Evolutionary conservation across 2,329 filamentous ascomycete species (phyloP).

Genomic region (Cladosporium sp.): DNA sequence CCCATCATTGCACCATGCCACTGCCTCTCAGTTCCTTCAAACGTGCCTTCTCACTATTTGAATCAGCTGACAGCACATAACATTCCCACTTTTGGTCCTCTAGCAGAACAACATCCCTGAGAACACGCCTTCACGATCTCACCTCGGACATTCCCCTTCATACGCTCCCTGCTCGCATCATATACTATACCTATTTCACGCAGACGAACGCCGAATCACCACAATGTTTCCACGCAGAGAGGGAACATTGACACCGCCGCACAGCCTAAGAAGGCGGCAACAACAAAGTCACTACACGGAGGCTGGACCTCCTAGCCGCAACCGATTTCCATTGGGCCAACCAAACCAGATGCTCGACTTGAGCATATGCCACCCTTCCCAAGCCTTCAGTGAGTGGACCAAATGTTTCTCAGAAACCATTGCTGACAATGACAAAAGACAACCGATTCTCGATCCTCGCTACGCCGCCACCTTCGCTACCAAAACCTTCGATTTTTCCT

Average conservation of each 20-base stretch:
- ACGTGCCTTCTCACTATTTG: constrained; percentile 1
- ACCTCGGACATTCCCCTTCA: neutral
- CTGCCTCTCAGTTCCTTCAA: neutral
- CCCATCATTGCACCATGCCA: neutral
- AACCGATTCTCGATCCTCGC: constrained; percentile 28
- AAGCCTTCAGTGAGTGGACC: constrained; percentile 18
- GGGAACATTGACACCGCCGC: constrained; percentile 13
- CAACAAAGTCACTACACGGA: constrained; percentile 12
- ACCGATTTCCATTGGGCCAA: neutral
- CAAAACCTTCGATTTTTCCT: neutral
- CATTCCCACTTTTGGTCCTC: neutral
- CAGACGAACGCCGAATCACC: constrained; percentile 1
- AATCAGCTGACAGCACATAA: neutral
- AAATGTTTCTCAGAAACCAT: neutral
- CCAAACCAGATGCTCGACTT: constrained; percentile 19
- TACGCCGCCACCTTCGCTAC: constrained; percentile 9
- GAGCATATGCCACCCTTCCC: constrained; percentile 25
- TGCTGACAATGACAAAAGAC: constrained; percentile 12
- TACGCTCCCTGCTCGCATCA: constrained; percentile 1
- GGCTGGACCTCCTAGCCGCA: constrained; percentile 12
- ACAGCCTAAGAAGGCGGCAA: constrained; percentile 17
- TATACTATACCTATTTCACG: constrained; percentile 6
- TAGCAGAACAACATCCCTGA: neutral
- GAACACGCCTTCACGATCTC: neutral
- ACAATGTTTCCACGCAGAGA: constrained; percentile 22